Conservation (phyloP, 2,329 filamentous ascomycete genomes). For the Aspergillus versicolor region DNA sequence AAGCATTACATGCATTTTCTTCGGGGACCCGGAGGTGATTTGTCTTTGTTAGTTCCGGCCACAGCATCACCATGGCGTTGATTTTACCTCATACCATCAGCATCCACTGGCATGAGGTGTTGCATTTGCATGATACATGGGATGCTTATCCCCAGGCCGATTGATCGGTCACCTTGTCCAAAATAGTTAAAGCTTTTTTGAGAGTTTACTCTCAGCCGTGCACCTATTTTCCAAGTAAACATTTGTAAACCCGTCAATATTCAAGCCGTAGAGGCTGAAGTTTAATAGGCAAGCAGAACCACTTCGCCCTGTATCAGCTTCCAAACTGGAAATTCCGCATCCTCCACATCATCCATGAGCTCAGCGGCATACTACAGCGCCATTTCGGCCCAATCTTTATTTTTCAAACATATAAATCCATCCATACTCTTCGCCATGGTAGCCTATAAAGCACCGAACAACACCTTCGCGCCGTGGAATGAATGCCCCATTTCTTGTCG, state of each 20-base stretch:
- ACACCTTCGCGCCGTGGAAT: too few species aligned
- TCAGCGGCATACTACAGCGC: too few species aligned
- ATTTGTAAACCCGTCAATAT: not conserved
- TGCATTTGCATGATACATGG: conserved; percentile 28
- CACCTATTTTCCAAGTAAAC: not conserved
- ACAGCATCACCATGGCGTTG: conserved; percentile 18
- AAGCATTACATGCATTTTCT: conserved; percentile 10
- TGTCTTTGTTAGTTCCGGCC: conserved; percentile 1
- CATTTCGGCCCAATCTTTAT: too few species aligned
- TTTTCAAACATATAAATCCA: too few species aligned
- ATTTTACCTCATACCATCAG: not conserved
- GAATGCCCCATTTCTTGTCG: too few species aligned
- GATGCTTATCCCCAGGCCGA: not conserved
- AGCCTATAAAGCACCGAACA: too few species aligned
- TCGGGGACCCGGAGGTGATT: conserved; percentile 11
- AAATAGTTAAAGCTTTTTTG: not conserved
- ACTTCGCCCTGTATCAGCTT: too few species aligned
- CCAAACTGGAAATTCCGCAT: too few species aligned
- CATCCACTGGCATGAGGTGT: conserved; percentile 2
- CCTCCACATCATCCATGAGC: too few species aligned
- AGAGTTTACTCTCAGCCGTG: not conserved
- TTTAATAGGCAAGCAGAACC: too few species aligned
- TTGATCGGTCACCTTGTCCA: not conserved
- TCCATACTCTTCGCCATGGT: too few species aligned
- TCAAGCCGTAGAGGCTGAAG: too few species aligned